Evolutionary conservation across 371 early-diverging fungal genomes (phyloP).

Genomic region (Cokeromyces recurvatus): DNA sequence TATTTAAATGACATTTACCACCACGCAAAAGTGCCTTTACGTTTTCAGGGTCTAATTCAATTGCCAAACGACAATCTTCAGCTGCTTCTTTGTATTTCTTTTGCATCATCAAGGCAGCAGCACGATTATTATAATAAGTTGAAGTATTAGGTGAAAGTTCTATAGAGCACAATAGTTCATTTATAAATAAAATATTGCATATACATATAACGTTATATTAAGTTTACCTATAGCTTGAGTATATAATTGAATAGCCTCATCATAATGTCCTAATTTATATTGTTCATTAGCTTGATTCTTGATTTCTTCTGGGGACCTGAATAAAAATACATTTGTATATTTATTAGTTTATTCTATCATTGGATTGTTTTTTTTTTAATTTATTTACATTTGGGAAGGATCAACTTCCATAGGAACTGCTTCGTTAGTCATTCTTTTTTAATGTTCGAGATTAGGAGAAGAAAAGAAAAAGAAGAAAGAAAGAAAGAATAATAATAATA

Average conservation of each 20-base stretch:
- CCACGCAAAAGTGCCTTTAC: conserved; percentile 70
- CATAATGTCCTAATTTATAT: conserved; percentile 58
- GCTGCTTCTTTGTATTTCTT: conserved; percentile 62
- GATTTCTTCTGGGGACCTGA: conserved; percentile 50
- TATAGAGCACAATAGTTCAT: not conserved
- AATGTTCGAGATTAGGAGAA: not conserved
- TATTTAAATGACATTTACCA: conserved; percentile 67
- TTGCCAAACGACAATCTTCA: conserved; percentile 65
- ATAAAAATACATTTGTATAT: not conserved
- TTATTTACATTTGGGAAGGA: conserved; percentile 16
- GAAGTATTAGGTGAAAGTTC: conserved; percentile 58
- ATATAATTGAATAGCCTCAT: conserved; percentile 56
- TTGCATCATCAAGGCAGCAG: conserved; percentile 77
- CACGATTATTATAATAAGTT: conserved; percentile 77
- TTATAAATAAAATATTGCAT: too few species aligned
- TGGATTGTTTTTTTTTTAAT: too few species aligned
- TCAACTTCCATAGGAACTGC: conserved; percentile 20
- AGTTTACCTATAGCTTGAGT: conserved; percentile 57
- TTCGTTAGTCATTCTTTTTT: conserved; percentile 12
- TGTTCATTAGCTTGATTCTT: conserved; percentile 55
- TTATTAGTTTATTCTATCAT: too few species aligned
- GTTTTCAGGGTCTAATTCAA: conserved; percentile 58
- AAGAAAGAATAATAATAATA: not conserved
- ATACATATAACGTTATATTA: too few species aligned
- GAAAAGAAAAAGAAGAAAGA: not conserved